Base-by-base conservation (phyloP, 228 moss, liverwort and hornwort species). In the Sphagnum fallax region DNA sequence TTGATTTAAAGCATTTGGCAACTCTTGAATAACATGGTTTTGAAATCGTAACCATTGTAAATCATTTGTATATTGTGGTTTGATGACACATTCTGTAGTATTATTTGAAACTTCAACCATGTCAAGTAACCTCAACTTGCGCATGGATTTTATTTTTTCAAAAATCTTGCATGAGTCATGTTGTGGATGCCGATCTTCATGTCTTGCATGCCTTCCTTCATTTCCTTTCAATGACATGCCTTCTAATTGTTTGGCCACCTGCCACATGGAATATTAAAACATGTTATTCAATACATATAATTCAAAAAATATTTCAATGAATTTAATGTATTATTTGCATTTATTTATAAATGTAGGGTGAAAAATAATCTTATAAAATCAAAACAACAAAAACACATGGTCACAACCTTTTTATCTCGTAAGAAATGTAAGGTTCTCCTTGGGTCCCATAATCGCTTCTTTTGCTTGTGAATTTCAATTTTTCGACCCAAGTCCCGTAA, bases 401-500 rank as follows among this genome's bases (percentile, higher is more conserved):
- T 47, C 10, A 8, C 9, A 11, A 49, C 7, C 65, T 3, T 47
- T 5, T 18, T 0, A 65, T 18, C 0, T 48, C 8, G 8, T 49
- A 47, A 12, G 16, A 1, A 4, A 49, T 7, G 0, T 49, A 49
- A 6, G 6, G 48, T 5, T 9, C 1, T 12, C 5, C 8, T 12
- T 49, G 49, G 4, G 5, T 48, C 13, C 66, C 66, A 50, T 12
- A 49, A 66, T 2, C 66, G 4, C 0, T 4, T 66, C 49, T 10
- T 51, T 48, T 13, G 66, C 0, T 0, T 0, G 4, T 47, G 10
- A 10, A 13, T 5, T 13, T 8, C 50, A 50, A 66, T 52, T 51
- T 13, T 49, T 11, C 48, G 5, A 51, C 66, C 66, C 66, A 66
- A 49, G 49, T 66, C 66, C 5, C 66, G 66, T 10, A 66, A 13